phyloP scores from a whole-genome alignment of 306 rosid species.

The Inga laurina region DNA sequence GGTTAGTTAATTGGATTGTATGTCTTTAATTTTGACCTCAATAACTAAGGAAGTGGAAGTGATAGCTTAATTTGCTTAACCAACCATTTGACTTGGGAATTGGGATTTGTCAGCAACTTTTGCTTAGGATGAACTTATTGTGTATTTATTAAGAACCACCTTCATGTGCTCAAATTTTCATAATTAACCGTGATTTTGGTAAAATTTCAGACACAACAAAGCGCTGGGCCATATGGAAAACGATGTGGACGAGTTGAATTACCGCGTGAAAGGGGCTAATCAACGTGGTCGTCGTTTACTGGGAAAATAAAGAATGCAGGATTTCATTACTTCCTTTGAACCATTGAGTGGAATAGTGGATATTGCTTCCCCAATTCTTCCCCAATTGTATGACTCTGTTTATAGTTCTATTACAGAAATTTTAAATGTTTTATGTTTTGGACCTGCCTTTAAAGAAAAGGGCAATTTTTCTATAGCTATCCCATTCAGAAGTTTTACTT shows the following conservation, averaged over 20 bases:
- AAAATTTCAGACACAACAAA: conserved; percentile 54
- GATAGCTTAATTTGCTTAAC: background rate
- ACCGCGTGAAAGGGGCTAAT: conserved; percentile 63
- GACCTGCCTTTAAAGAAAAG: background rate
- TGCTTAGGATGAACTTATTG: background rate
- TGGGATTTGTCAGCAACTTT: background rate
- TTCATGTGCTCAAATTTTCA: background rate
- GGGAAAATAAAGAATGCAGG: conserved; percentile 51
- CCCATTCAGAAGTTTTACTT: background rate
- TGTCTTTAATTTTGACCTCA: conserved; percentile 1
- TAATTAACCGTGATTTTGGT: conserved; percentile 26
- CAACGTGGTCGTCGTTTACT: conserved; percentile 71
- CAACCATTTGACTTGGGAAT: background rate
- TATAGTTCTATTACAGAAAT: background rate
- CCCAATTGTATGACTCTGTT: background rate
- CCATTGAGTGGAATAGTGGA: conserved; percentile 2
- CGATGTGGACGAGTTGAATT: conserved; percentile 59
- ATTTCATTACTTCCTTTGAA: conserved; percentile 11
- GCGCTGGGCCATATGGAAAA: conserved; percentile 49
- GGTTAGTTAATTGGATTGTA: conserved; percentile 39
- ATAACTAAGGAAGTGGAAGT: background rate
- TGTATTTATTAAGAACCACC: conserved; percentile 3
- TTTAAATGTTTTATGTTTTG: background rate
- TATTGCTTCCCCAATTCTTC: background rate
- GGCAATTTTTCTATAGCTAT: background rate